phyloP scores from a whole-genome alignment of 192 early-diverging fungal species.

The Ambispora gerdemannii region DNA sequence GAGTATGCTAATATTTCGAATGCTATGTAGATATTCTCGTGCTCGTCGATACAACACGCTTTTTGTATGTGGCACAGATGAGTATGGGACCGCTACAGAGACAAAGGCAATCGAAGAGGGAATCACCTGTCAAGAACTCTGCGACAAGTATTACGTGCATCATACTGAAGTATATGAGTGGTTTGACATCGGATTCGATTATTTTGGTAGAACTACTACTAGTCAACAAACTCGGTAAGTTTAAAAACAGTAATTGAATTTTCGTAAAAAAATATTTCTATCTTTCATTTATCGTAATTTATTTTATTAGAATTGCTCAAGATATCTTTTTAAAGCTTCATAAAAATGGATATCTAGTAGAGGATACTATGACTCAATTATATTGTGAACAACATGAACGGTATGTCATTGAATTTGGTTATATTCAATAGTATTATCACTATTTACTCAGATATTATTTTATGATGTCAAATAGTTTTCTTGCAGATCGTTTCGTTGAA shows the following conservation, averaged over 20 bases:
- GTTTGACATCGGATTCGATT: conserved; percentile 93
- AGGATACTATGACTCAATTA: conserved; percentile 81
- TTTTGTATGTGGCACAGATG: conserved; percentile 96
- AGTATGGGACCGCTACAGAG: conserved; percentile 99
- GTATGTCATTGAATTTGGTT: conserved; percentile 31
- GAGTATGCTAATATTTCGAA: too few relatives aligned
- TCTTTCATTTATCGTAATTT: too few relatives aligned
- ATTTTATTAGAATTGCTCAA: conserved; percentile 65
- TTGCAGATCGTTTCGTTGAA: conserved; percentile 98
- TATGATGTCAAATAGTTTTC: conserved; percentile 55
- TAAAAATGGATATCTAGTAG: conserved; percentile 65
- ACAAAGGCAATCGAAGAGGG: conserved; percentile 95
- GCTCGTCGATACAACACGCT: conserved; percentile 85
- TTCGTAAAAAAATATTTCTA: too few relatives aligned
- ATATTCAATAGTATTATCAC: too few relatives aligned
- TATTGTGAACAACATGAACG: conserved; percentile 85
- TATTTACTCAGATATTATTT: neutral
- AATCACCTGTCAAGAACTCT: conserved; percentile 84
- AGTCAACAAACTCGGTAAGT: conserved; percentile 71
- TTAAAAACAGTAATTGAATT: too few relatives aligned
- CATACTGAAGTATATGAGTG: conserved; percentile 90
- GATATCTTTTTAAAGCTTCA: conserved; percentile 78
- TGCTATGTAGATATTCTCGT: conserved; percentile 70
- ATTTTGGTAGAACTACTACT: conserved; percentile 94
- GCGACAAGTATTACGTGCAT: conserved; percentile 92